Base-by-base conservation (phyloP, 1,284 basidiomycete species). In the Tylopilus orsonianus region DNA sequence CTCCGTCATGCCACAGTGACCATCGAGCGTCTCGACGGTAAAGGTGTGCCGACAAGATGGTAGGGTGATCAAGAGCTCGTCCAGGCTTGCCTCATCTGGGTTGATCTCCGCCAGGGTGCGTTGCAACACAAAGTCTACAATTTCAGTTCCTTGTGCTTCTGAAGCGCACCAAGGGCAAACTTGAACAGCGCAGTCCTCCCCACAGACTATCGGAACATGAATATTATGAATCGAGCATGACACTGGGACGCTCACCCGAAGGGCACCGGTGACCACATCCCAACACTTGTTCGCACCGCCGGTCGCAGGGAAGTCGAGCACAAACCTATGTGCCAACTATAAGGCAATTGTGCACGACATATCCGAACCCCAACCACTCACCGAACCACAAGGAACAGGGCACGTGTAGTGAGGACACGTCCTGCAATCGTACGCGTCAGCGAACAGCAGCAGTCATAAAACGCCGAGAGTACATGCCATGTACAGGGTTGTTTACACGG, bases 1-100 rank as follows among this genome's bases (percentile, higher is more conserved):
- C 2, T 77, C 71, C 0, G 52, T 47, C 63, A 89, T 74, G 3
- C 66, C 59, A 50, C 79, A 80, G 41, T 75, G 68, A 0, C 81
- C 83, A 50, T 90, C 87, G 16, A 90, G 71, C 0, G 83, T 83
- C 59, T 86, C 84, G 5, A 87, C 78, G 0, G 87, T 87, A 62
- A 89, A 89, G 1, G 77, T 66, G 58, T 90, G 87, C 0, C 76
- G 56, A 56, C 87, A 90, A 14, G 67, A 69, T 0, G 74, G 71
- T 19, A 87, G 70, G 0, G 81, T 86, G 56, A 90, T 83, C 19
- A 84, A 59, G 5, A 79, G 66, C 36, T 82, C 76, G 53, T 79
- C 75, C 38, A 80, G 45, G 2, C 69, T 66, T 3, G 66, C 71
- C 8, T 59, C 52, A n/a, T 72, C 68, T 0, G 68, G 62, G 7